Conservation (phyloP, 2,329 filamentous ascomycete genomes). For the Trichoderma lentiforme region DNA sequence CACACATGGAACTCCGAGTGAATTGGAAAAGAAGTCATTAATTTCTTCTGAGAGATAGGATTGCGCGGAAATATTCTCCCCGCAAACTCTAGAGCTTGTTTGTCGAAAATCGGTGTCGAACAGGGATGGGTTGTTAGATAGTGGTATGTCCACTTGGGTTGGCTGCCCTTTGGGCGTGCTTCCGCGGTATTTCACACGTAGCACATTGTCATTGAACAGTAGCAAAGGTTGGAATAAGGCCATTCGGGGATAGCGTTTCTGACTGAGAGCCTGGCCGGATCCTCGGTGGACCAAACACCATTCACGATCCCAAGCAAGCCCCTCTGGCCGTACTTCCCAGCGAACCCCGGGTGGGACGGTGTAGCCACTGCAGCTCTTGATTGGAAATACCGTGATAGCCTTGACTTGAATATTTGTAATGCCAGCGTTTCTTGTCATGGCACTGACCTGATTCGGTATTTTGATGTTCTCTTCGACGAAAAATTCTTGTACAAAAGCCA, state of each 20-base stretch:
- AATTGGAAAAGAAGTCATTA: slow-evolving; percentile 72
- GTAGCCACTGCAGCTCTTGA: slow-evolving; percentile 90
- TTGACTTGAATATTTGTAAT: slow-evolving; percentile 45
- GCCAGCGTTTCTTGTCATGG: accelerated
- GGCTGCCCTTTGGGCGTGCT: slow-evolving; percentile 24
- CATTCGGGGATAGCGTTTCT: slow-evolving; percentile 88
- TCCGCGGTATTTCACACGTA: slow-evolving; percentile 58
- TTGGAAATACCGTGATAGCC: slow-evolving; percentile 74
- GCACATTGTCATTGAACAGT: slow-evolving; percentile 63
- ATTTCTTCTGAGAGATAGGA: slow-evolving; percentile 65
- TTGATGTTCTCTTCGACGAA: slow-evolving; percentile 38
- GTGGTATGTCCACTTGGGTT: slow-evolving; percentile 51
- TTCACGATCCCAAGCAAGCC: slow-evolving; percentile 90
- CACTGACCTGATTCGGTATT: not conserved
- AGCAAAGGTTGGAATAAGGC: slow-evolving; percentile 72
- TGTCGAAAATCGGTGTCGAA: slow-evolving; percentile 44
- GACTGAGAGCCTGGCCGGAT: slow-evolving; percentile 78
- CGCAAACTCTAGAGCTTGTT: slow-evolving; percentile 70
- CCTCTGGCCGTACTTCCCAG: slow-evolving; percentile 80
- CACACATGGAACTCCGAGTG: slow-evolving; percentile 74
- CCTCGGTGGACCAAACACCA: slow-evolving; percentile 92
- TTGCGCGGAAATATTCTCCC: slow-evolving; percentile 69
- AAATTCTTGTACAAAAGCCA: slow-evolving; percentile 70
- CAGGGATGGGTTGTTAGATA: slow-evolving; percentile 64
- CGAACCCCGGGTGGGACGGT: slow-evolving; percentile 56